Percentiles rank a stretch among this genome's conserved stretches.
phyloP scores from a whole-genome alignment of 805 yeast genomes.

The Ogataea wickerhamii region DNA sequence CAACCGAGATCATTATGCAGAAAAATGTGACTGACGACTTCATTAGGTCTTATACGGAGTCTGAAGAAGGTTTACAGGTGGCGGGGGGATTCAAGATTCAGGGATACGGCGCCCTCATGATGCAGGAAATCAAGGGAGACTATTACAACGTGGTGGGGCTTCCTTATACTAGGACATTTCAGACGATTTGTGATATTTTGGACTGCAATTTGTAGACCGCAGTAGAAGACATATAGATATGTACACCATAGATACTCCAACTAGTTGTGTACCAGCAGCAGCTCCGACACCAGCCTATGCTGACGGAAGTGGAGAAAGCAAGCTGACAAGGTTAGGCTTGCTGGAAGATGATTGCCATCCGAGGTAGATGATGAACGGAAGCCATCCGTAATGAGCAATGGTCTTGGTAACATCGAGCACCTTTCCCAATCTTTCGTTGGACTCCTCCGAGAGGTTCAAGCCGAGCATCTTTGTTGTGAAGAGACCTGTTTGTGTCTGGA shows the following conservation, averaged over 20 bases:
- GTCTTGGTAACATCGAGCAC: conserved; percentile 80
- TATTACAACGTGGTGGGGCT: conserved; percentile 84
- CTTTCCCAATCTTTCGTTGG: conserved; percentile 81
- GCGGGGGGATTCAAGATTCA: conserved; percentile 95
- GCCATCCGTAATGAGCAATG: conserved; percentile 93
- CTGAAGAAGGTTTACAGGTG: conserved; percentile 73
- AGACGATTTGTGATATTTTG: conserved; percentile 19
- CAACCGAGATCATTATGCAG: conserved; percentile 37
- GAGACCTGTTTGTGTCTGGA: no score
- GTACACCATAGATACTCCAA: not conserved
- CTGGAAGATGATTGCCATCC: conserved; percentile 82
- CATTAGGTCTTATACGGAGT: conserved; percentile 56
- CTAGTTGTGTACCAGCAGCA: no score
- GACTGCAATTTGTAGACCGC: conserved; percentile 8
- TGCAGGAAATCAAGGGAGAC: conserved; percentile 70
- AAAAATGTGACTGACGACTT: conserved; percentile 48
- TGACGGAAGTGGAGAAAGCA: conserved; percentile 78
- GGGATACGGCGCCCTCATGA: conserved; percentile 62
- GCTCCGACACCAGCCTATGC: no score
- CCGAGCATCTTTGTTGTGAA: no score
- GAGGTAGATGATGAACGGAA: conserved; percentile 88
- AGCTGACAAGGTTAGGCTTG: conserved; percentile 75
- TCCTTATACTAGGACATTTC: conserved; percentile 61
- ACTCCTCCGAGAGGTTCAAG: conserved; percentile 43
- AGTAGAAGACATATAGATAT: not conserved